These are phyloP conservation scores for Emergomyces africanus DNA, from an alignment of 2,329 filamentous ascomycete genomes.

Conservation along the genomic window DNA sequence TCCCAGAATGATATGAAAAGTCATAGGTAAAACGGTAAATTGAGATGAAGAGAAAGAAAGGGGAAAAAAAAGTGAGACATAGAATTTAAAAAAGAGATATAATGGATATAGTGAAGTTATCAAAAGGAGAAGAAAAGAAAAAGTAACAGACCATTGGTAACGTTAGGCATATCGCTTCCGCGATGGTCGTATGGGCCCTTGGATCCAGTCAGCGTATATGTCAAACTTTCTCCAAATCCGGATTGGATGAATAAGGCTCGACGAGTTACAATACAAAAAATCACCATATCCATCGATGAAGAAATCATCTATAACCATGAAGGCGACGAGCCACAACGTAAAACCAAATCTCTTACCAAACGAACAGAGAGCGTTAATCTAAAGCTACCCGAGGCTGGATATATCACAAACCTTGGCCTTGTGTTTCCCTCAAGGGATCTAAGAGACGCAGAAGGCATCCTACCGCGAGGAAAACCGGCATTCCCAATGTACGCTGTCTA, in stretches of 20 bases:
- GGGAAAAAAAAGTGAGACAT: too few relatives aligned
- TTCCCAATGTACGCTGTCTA: slow-evolving; percentile 82
- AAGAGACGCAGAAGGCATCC: slow-evolving; percentile 72
- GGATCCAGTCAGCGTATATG: slow-evolving; percentile 91
- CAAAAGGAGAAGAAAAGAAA: too few relatives aligned
- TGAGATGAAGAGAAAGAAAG: not conserved
- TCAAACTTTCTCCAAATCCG: slow-evolving; percentile 82
- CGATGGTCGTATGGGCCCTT: slow-evolving; percentile 93
- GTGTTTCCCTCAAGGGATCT: slow-evolving; percentile 85
- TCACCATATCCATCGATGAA: slow-evolving; percentile 88
- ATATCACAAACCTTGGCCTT: slow-evolving; percentile 81
- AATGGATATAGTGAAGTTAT: too few relatives aligned
- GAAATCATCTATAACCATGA: slow-evolving; percentile 99
- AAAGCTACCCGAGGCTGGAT: slow-evolving; percentile 81
- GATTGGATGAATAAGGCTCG: slow-evolving; percentile 86
- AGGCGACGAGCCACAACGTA: slow-evolving; percentile 85
- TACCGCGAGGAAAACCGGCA: slow-evolving; percentile 70
- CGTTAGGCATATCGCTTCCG: slow-evolving; percentile 79
- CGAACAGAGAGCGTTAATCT: slow-evolving; percentile 69
- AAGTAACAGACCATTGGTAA: slow-evolving; percentile 83
- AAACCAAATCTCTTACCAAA: slow-evolving; percentile 74
- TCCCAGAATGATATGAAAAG: not conserved
- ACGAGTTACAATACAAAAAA: slow-evolving; percentile 85
- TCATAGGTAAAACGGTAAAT: not conserved
- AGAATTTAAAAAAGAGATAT: not conserved